Evolutionary conservation across 768 basidiomycete genomes (phyloP).

Genomic region (Lactarius tabidus): DNA sequence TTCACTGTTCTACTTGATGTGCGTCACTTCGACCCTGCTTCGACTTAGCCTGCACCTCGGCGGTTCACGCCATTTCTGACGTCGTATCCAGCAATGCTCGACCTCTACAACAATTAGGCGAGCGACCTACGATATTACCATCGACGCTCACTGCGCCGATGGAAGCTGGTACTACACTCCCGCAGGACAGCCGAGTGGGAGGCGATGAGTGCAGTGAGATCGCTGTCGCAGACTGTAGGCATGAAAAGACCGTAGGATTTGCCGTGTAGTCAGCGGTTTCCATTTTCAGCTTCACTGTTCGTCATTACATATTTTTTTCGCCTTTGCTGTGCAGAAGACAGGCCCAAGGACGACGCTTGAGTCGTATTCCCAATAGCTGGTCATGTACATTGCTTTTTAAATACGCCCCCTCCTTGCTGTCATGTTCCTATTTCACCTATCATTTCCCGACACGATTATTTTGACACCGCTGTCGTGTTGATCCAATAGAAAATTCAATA

Average conservation of each 20-base stretch:
- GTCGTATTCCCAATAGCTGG: no score
- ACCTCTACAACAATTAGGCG: neutral
- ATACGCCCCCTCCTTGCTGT: no score
- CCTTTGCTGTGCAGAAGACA: no score
- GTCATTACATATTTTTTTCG: no score
- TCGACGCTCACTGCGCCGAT: slow-evolving; percentile 11
- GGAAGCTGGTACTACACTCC: neutral
- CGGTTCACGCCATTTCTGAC: neutral
- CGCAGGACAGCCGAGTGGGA: neutral
- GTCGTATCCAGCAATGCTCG: neutral
- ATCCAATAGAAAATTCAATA: no score
- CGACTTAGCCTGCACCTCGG: neutral
- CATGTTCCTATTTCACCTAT: no score
- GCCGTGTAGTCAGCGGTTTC: neutral
- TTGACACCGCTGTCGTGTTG: no score
- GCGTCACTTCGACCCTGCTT: neutral
- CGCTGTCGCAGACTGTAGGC: no score
- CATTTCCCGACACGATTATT: no score
- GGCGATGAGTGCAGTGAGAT: neutral
- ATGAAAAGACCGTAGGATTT: neutral
- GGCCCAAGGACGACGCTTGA: no score
- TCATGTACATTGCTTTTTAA: no score
- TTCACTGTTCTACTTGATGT: slow-evolving; percentile 14
- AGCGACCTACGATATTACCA: neutral
- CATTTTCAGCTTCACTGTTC: neutral